Evolutionary conservation across 2,329 filamentous ascomycete species (phyloP).

Genomic region (Trichoderma endophyticum): DNA sequence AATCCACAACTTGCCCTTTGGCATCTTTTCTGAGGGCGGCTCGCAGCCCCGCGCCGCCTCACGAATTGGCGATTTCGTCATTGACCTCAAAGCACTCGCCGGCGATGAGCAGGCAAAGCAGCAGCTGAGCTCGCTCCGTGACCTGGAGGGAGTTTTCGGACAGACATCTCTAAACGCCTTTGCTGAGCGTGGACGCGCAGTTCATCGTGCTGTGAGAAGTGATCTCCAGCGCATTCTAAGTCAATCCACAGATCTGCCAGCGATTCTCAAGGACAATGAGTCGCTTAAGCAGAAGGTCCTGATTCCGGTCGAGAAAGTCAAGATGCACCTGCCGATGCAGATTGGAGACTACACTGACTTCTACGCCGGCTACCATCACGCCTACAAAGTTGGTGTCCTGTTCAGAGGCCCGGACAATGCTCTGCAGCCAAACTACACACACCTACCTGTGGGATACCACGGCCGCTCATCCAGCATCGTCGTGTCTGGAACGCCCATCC

Average conservation of each 20-base stretch:
- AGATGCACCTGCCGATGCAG: slow-evolving; percentile 68
- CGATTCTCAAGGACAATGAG: slow-evolving; percentile 37
- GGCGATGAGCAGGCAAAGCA: slow-evolving; percentile 31
- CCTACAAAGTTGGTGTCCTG: slow-evolving; percentile 64
- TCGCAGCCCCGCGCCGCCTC: slow-evolving; percentile 61
- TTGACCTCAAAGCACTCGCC: slow-evolving; percentile 66
- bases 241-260: slow-evolving; percentile 46
- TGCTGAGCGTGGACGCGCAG: slow-evolving; percentile 58
- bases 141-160: slow-evolving; percentile 28
- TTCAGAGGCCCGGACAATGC: slow-evolving; percentile 73
- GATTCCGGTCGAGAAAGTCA: slow-evolving; percentile 44
- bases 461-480: slow-evolving; percentile 74
- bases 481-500: slow-evolving; percentile 68
- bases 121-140: slow-evolving; percentile 33
- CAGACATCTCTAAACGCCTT: slow-evolving; percentile 33
- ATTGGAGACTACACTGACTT: slow-evolving; percentile 86
- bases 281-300: slow-evolving; percentile 30
- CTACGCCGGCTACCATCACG: slow-evolving; percentile 76
- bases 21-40: slow-evolving; percentile 64
- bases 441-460: slow-evolving; percentile 79
- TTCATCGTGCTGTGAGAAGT: slow-evolving; percentile 67
- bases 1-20: slow-evolving; percentile 78
- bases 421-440: slow-evolving; percentile 76
- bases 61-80: slow-evolving; percentile 68
- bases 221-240: slow-evolving; percentile 61